phyloP scores from a whole-genome alignment of 768 basidiomycete species.

The Imleria badia region DNA sequence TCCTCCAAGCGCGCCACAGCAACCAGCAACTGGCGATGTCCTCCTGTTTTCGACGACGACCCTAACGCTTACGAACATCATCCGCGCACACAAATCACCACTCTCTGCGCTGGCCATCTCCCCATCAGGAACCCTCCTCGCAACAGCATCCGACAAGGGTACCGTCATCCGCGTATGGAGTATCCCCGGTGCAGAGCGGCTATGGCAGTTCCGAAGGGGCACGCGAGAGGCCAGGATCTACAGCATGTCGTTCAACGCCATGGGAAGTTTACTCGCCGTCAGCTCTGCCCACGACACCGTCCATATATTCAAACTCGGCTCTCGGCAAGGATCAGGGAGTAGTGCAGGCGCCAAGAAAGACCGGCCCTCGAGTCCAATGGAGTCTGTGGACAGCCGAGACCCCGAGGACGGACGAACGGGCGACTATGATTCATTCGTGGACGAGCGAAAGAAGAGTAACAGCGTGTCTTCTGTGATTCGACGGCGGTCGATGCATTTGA shows the following conservation, averaged over 20 bases:
- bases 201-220: constrained; percentile 94
- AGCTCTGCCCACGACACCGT: constrained; percentile 93
- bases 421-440: constrained; percentile 85
- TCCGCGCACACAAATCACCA: constrained; percentile 95
- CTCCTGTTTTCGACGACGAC: constrained; percentile 93
- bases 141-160: constrained; percentile 92
- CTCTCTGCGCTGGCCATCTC: constrained; percentile 88
- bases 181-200: constrained; percentile 86
- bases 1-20: constrained; percentile 41
- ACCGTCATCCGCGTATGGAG: constrained; percentile 96
- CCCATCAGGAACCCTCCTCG: constrained; percentile 82
- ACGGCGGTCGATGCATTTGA: constrained; percentile 70
- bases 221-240: constrained; percentile 85
- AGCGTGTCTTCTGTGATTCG: constrained; percentile 65
- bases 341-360: constrained; percentile 21
- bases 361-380: constrained; percentile 56
- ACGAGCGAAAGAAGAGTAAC: constrained; percentile 62
- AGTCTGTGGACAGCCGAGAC: constrained; percentile 63
- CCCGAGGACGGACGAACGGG: constrained; percentile 55
- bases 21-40: constrained; percentile 71
- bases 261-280: constrained; percentile 83
- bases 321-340: constrained; percentile 28
- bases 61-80: constrained; percentile 89
- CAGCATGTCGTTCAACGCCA: constrained; percentile 81
- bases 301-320: constrained; percentile 88